Evolutionary conservation across 345 rosid species (phyloP), one percentile per base, ranked within the genome.

Genomic region (Aethionema arabicum): DNA sequence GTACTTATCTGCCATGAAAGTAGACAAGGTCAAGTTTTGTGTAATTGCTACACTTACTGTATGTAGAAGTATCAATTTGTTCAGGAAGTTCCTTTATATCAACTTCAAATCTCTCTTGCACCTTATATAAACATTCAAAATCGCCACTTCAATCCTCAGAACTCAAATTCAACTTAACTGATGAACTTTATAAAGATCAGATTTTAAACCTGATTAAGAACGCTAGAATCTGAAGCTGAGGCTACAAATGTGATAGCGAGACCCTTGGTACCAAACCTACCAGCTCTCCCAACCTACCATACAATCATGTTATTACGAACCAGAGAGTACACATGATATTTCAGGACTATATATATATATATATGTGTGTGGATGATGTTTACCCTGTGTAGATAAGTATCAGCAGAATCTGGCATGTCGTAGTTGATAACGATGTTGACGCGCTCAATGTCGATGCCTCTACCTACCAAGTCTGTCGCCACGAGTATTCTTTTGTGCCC

Each of bases 331-430:
- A 38, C 2, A 32, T 7, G 51, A 57, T 3, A 41, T 1, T 29
- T 4, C 6, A 33, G 16, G 8, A 6, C 8, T 8, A 21, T 0
- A 36, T 14, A 31, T 14, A 45, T n/a, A n/a, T n/a, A n/a, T n/a
- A n/a, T n/a, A n/a, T n/a, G n/a, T n/a, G n/a, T n/a, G n/a, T n/a
- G 27, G 38, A 7, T 3, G 30, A 36, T 16, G 16, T 60, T 11
- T 63, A 95, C 99, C 88, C 99, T 86, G 81, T 95, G 99, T 15
- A 95, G 82, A 43, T 95, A 95, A 1, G 99, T 95, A 56, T 90
- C 99, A 5, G 98, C 99, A 56, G 99, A 90, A 76, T 95, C 98
- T 4, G 99, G 99, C 99, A 95, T 95, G 73, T 95, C 97, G 58
- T 90, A 95, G 79, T 95, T 95, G 76, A 95, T 88, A 9, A 95